Conservation (phyloP, 495 filamentous ascomycete species). For the Talaromyces proteolyticus region DNA sequence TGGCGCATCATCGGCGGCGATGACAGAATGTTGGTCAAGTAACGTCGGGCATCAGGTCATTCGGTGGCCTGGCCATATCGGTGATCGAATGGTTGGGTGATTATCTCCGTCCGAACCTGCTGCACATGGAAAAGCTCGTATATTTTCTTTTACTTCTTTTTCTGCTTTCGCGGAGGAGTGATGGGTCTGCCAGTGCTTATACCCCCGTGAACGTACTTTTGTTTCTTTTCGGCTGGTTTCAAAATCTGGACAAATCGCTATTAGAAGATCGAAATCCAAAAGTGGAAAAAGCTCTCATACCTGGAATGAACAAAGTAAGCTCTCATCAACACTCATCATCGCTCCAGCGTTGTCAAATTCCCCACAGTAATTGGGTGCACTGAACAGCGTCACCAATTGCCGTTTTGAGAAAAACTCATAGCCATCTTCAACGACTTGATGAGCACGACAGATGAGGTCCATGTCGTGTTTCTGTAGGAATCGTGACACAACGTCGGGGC, state of each 20-base stretch:
- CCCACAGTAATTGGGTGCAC: constrained; percentile 97
- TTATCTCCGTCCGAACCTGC: constrained; percentile 96
- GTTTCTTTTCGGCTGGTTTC: constrained; percentile 99
- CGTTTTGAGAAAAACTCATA: constrained; percentile 99
- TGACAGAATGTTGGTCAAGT: neutral
- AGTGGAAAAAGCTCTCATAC: constrained; percentile 37
- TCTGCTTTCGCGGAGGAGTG: constrained; percentile 88
- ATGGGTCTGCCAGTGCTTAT: constrained; percentile 80
- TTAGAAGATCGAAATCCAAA: neutral
- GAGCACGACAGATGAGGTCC: constrained; percentile 97
- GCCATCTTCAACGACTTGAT: constrained; percentile 98
- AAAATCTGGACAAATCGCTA: constrained; percentile 61
- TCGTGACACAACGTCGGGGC: constrained; percentile 96
- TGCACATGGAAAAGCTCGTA: constrained; percentile 79
- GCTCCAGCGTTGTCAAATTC: constrained; percentile 99
- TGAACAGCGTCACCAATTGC: constrained; percentile 95
- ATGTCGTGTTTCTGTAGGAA: constrained; percentile 99
- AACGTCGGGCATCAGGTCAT: neutral
- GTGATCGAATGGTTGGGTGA: neutral
- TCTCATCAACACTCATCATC: constrained; percentile 99
- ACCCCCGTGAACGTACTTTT: constrained; percentile 97
- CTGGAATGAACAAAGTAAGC: constrained; percentile 98
- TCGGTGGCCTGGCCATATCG: neutral
- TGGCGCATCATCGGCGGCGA: neutral
- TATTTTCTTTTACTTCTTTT: constrained; percentile 73